A percentile compares a stretch with the other conserved stretches of the same genome.
Conservation (phyloP, 208 protist species). For the Acanthamoeba culbertsoni region DNA sequence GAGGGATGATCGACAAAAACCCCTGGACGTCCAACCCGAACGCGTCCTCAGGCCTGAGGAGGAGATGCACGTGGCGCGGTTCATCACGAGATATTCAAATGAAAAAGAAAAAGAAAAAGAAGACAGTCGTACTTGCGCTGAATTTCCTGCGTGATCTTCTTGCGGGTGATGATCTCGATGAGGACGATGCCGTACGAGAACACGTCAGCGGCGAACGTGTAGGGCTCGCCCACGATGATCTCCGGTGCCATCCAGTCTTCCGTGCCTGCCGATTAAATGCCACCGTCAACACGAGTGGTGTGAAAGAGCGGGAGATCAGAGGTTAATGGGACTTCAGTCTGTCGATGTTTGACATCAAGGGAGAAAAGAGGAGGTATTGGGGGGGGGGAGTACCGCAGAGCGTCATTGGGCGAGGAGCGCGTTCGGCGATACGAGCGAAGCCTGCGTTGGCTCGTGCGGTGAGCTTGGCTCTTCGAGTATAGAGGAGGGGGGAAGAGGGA, state of each 20-base stretch:
- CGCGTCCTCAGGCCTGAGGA: neutral
- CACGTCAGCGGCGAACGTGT: constrained; percentile 18
- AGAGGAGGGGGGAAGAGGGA: no score
- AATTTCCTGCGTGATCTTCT: constrained; percentile 43
- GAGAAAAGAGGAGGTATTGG: no score
- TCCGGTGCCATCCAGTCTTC: constrained; percentile 48
- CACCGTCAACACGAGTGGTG: neutral
- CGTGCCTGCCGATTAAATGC: neutral
- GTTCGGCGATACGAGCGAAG: constrained; percentile 28
- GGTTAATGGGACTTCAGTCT: no score
- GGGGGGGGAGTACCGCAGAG: neutral
- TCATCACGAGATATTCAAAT: no score
- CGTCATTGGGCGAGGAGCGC: constrained; percentile 10
- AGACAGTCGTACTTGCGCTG: constrained; percentile 41
- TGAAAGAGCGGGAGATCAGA: neutral
- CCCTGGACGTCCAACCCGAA: neutral
- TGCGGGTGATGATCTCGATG: constrained; percentile 44
- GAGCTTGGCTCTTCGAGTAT: no score
- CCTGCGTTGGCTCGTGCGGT: no score
- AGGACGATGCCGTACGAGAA: constrained; percentile 46
- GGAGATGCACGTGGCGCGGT: no score
- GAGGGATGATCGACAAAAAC: neutral
- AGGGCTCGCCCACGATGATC: constrained; percentile 48
- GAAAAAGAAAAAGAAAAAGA: no score
- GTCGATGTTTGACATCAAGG: no score